phyloP scores from a whole-genome alignment of 306 rosid genomes.

The Malus asiatica region DNA sequence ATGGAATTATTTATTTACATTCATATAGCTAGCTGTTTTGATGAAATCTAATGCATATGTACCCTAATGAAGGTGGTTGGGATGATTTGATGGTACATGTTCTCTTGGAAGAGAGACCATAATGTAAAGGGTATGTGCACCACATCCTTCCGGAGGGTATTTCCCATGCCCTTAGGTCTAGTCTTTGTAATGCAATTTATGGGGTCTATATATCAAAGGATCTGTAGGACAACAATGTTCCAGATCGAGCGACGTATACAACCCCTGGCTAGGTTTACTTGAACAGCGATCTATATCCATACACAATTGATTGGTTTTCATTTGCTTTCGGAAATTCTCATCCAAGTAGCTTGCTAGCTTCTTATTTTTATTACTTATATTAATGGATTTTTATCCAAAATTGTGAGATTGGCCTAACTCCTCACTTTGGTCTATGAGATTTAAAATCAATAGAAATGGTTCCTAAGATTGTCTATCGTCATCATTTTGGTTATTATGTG shows the following conservation, averaged over 20 bases:
- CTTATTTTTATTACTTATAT: too few relatives aligned
- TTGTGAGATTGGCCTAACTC: too few relatives aligned
- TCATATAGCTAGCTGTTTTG: neutral
- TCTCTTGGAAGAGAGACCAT: neutral
- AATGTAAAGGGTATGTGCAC: neutral
- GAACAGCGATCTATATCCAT: neutral
- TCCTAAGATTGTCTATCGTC: too few relatives aligned
- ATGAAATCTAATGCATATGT: neutral
- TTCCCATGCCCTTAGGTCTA: neutral
- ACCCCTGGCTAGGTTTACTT: neutral
- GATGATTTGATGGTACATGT: constrained; percentile 1
- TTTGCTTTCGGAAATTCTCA: too few relatives aligned
- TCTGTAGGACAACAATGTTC: neutral
- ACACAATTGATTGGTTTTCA: too few relatives aligned
- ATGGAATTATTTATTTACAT: neutral
- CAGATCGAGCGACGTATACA: neutral
- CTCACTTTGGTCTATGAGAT: too few relatives aligned
- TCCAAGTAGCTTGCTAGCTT: too few relatives aligned
- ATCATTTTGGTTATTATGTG: too few relatives aligned
- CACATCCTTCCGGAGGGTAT: neutral
- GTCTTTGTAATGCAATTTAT: neutral
- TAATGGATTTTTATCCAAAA: too few relatives aligned
- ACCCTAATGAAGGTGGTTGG: neutral
- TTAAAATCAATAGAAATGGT: too few relatives aligned
- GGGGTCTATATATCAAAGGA: neutral